Conservation (phyloP, 257 asterid genomes). For the Linaria vulgaris region DNA sequence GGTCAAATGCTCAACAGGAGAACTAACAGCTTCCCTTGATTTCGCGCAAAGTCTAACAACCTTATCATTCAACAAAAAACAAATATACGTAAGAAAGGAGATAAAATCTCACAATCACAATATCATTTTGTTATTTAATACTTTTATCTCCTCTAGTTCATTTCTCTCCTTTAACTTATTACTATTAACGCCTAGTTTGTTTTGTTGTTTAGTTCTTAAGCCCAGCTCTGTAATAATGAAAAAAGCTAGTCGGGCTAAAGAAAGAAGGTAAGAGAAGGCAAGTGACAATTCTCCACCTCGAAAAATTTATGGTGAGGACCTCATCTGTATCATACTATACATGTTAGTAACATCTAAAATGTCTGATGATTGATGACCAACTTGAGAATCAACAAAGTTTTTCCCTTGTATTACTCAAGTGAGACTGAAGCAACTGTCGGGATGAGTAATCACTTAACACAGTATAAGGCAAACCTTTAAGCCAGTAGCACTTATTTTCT, state of each 20-base stretch:
- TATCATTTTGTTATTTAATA: background rate
- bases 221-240: background rate
- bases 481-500: slow-evolving; percentile 97
- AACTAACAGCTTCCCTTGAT: slow-evolving; percentile 98
- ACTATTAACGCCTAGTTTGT: background rate
- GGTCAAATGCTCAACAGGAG: slow-evolving; percentile 96
- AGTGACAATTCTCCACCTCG: background rate
- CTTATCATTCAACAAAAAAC: slow-evolving; percentile 34
- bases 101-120: slow-evolving; percentile 10
- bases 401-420: background rate
- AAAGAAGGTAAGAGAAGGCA: background rate
- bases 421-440: background rate
- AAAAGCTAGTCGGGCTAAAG: background rate
- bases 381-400: slow-evolving; percentile 7
- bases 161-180: background rate
- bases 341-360: too few relatives aligned
- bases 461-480: slow-evolving; percentile 62
- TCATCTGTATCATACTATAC: background rate
- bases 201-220: background rate
- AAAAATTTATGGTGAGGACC: slow-evolving; percentile 3
- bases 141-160: background rate
- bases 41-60: slow-evolving; percentile 97
- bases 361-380: background rate
- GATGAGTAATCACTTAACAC: slow-evolving; percentile 2
- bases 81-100: background rate